These are phyloP conservation scores for Talaromyces sp. DNA, from an alignment of 2,329 filamentous ascomycete species.

Conservation along the genomic window DNA sequence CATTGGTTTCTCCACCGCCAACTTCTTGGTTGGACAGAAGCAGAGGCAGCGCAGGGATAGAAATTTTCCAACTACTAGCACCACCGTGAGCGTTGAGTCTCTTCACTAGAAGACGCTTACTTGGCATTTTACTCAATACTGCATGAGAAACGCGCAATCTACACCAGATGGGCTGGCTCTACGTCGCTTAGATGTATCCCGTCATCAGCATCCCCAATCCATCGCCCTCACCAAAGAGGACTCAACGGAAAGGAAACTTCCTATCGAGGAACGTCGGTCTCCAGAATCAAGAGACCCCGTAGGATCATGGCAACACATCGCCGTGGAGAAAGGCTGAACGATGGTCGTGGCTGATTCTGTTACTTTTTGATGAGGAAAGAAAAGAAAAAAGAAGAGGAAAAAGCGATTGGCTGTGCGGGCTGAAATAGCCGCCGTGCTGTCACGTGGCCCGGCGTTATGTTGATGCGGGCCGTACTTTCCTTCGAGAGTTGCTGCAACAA, in stretches of 20 bases:
- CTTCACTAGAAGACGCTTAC: not conserved
- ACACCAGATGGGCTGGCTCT: not conserved
- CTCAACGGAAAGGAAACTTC: slow-evolving; percentile 63
- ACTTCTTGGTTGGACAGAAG: not conserved
- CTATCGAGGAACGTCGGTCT: slow-evolving; percentile 60
- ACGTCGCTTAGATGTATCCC: slow-evolving; percentile 44
- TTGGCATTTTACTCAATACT: not conserved
- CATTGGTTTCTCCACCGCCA: not conserved
- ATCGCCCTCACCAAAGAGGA: slow-evolving; percentile 67
- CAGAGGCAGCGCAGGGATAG: not conserved
- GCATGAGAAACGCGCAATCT: not conserved
- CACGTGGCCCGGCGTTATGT: slow-evolving; percentile 23
- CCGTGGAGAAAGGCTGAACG: slow-evolving; percentile 50
- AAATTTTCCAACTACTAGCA: not conserved
- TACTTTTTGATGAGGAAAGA: slow-evolving; percentile 53
- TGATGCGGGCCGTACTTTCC: slow-evolving; percentile 1
- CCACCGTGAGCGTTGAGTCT: not conserved
- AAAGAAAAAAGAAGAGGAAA: slow-evolving; percentile 29
- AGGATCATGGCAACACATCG: slow-evolving; percentile 63
- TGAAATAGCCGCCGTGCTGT: slow-evolving; percentile 16
- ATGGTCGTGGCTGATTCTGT: slow-evolving; percentile 66
- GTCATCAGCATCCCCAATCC: slow-evolving; percentile 65
- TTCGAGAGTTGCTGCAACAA: not conserved
- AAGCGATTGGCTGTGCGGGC: slow-evolving; percentile 8
- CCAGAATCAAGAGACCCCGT: slow-evolving; percentile 54